Evolutionary conservation across 2,329 filamentous ascomycete genomes (phyloP), one percentile per base, ranked within the genome.

Genomic region (Cladosporium sp.): DNA sequence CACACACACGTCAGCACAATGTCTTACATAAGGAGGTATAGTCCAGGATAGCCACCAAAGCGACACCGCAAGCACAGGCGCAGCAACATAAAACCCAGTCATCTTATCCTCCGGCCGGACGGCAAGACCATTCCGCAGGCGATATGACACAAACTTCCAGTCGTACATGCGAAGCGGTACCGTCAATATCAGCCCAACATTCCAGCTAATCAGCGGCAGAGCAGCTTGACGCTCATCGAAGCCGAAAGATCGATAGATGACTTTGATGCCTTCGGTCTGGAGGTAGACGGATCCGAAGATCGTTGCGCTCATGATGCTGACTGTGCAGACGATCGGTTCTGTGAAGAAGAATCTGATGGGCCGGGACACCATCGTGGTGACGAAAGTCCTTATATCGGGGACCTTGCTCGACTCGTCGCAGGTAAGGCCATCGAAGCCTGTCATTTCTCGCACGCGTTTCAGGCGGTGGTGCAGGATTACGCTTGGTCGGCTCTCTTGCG

Each of bases 291-390:
- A 46, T 11, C 39, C 39, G 39, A 46, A 46, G 39, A 46, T 46
- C n/a, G 39, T 46, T 23, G 39, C 39, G 39, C 39, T 46, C n/a
- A 46, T 46, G n/a, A 46, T 46, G n/a, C 39, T 46, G 39, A 46
- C 39, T 21, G 39, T 46, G n/a, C n/a, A 46, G 39, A 46, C 39
- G 39, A 46, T 46, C 3, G 39, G 39, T 13, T 46, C 39, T 3
- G 39, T 46, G 3, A 46, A 46, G 39, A 46, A 46, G 39, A 46
- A 46, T 10, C n/a, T 46, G 39, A 23, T 46, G 2, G 39, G 39
- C 8, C 39, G 3, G n/a, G 39, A 76, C 66, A 46, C 39, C 39
- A 46, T 46, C 8, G 39, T 46, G n/a, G n/a, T 46, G 39, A 46
- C 39, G 10, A 46, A 46, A 10, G 39, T 46, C n/a, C n/a, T 7